phyloP scores from a whole-genome alignment of 441 rosid species.

The Omphalea diandra region DNA sequence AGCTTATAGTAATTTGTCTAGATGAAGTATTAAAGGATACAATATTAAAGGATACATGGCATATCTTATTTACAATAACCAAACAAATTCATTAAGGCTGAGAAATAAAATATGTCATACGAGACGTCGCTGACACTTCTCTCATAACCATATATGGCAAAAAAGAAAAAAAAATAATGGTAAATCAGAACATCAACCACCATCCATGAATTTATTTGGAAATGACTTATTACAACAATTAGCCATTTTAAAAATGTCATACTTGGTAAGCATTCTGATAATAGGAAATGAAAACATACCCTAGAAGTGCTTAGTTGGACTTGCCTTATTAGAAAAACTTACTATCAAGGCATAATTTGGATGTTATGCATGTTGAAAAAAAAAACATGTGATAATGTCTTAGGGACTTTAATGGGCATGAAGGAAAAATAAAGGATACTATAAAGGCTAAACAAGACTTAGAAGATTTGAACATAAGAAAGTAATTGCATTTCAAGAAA shows the following conservation, averaged over 20 bases:
- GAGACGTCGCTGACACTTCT: conserved; percentile 15
- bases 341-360: conserved; percentile 7
- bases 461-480: background rate
- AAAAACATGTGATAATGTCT: conserved; percentile 13
- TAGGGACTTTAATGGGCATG: conserved; percentile 10
- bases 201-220: background rate
- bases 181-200: background rate
- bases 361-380: conserved; percentile 22
- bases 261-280: background rate
- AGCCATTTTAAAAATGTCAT: background rate
- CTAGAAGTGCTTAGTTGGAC: background rate
- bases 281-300: background rate
- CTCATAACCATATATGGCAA: background rate
- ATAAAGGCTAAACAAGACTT: background rate
- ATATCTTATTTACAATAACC: background rate
- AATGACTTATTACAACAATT: background rate
- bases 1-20: conserved; percentile 6
- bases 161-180: background rate
- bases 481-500: background rate
- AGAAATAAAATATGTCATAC: conserved; percentile 9
- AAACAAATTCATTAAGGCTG: background rate
- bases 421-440: conserved; percentile 16
- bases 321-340: conserved; percentile 10
- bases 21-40: conserved; percentile 13
- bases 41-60: conserved; percentile 7